These are phyloP conservation scores for Coemansia sp. DNA, from an alignment of 192 early-diverging fungal genomes.

Conservation along the genomic window DNA sequence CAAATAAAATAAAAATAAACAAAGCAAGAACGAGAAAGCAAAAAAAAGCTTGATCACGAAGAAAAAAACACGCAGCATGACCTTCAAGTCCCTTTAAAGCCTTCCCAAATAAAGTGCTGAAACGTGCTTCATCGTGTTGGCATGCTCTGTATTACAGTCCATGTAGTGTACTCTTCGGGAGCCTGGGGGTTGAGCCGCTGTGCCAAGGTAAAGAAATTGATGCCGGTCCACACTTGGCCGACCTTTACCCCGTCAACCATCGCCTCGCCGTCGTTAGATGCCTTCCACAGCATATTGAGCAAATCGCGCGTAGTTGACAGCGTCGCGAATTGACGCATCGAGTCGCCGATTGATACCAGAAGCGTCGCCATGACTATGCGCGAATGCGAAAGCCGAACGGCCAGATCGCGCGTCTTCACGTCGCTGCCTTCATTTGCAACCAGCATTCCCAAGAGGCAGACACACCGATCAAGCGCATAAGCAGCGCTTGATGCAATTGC, in stretches of 20 bases:
- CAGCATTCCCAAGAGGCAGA: slow-evolving; percentile 29
- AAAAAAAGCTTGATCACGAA: neutral
- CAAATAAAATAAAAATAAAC: slow-evolving; percentile 1
- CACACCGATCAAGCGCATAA: slow-evolving; percentile 42
- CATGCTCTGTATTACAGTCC: slow-evolving; percentile 22
- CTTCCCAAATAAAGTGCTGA: neutral
- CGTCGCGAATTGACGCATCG: slow-evolving; percentile 45
- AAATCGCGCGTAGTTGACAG: slow-evolving; percentile 35
- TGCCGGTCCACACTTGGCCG: slow-evolving; percentile 24
- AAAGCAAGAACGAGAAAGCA: neutral
- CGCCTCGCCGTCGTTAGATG: slow-evolving; percentile 13
- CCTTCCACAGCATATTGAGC: slow-evolving; percentile 31
- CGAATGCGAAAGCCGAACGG: slow-evolving; percentile 25
- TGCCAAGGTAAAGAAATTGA: slow-evolving; percentile 39
- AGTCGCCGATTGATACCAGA: slow-evolving; percentile 37
- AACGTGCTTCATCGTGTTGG: neutral
- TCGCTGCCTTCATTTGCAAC: neutral
- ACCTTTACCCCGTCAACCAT: slow-evolving; percentile 9
- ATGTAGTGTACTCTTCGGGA: slow-evolving; percentile 38
- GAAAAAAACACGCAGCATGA: slow-evolving; percentile 10
- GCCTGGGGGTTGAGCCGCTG: slow-evolving; percentile 33
- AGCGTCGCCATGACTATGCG: slow-evolving; percentile 30
- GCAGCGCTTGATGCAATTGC: slow-evolving; percentile 31
- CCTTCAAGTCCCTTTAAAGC: neutral
- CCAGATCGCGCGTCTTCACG: slow-evolving; percentile 2